Percentiles rank a stretch among this genome's conserved stretches.
These are phyloP conservation scores for Apiospora arundinis DNA, from an alignment of 2,329 filamentous ascomycete species.

Conservation along the genomic window DNA sequence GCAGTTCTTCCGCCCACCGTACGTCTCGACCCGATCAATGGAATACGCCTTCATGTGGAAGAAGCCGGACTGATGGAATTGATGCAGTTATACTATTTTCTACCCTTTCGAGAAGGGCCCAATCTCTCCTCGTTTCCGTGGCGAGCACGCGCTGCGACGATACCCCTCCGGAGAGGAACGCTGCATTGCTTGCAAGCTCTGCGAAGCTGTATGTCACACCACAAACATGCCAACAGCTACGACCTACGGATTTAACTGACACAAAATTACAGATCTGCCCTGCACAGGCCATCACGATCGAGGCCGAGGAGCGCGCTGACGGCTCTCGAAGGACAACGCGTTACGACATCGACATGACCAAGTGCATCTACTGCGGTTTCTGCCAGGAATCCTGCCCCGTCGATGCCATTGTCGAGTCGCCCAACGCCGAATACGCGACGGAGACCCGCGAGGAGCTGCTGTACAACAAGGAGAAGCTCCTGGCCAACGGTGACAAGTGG, in stretches of 20 bases:
- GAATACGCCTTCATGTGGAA: background rate
- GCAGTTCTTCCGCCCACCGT: constrained; percentile 98
- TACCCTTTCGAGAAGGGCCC: constrained; percentile 99
- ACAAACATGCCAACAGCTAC: background rate
- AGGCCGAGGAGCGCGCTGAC: constrained; percentile 97
- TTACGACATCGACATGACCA: constrained; percentile 99
- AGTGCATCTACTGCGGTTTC: constrained; percentile 99
- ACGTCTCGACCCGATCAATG: constrained; percentile 54
- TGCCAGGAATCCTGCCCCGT: constrained; percentile 99
- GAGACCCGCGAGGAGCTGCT: constrained; percentile 87
- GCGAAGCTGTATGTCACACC: constrained; percentile 72
- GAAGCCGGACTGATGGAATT: constrained; percentile 9
- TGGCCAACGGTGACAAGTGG: constrained; percentile 94
- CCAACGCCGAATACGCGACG: constrained; percentile 68
- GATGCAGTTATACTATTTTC: constrained; percentile 90
- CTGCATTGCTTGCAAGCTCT: constrained; percentile 99
- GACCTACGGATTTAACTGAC: background rate
- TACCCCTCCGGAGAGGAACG: constrained; percentile 98
- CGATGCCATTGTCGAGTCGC: constrained; percentile 79
- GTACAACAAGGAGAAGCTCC: constrained; percentile 96
- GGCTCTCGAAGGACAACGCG: constrained; percentile 93
- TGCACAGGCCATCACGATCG: constrained; percentile 97
- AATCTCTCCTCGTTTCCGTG: constrained; percentile 96
- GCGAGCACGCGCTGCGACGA: constrained; percentile 93
- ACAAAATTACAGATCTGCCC: constrained; percentile 76